phyloP scores from a whole-genome alignment of 176 grass and related monocot genomes.

The Oryza rufipogon region DNA sequence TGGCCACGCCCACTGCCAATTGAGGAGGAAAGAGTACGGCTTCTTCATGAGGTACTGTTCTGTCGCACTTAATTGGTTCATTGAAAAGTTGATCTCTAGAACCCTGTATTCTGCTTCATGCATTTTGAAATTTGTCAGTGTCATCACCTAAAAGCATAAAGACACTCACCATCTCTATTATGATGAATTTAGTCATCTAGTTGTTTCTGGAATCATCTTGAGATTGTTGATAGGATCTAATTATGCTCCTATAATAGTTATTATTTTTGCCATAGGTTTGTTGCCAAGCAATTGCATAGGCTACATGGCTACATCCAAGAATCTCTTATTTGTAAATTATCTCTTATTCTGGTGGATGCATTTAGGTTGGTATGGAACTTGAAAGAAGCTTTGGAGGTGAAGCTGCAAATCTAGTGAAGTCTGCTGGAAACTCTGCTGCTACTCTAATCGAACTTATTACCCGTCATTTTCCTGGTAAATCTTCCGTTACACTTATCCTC shows the following conservation, averaged over 20 bases:
- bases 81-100: not conserved
- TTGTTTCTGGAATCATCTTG: slow-evolving; percentile 15
- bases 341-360: slow-evolving; percentile 12
- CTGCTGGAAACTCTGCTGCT: slow-evolving; percentile 40
- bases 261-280: not conserved
- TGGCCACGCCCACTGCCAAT: slow-evolving; percentile 89
- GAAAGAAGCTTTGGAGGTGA: slow-evolving; percentile 77
- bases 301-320: not conserved
- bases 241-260: not conserved
- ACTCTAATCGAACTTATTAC: slow-evolving; percentile 18
- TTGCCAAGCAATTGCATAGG: not conserved
- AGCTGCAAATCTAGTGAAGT: slow-evolving; percentile 86
- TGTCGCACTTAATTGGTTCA: not conserved
- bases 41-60: slow-evolving; percentile 81
- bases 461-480: slow-evolving; percentile 89
- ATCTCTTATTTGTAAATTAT: slow-evolving; percentile 9
- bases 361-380: slow-evolving; percentile 79
- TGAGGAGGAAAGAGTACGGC: slow-evolving; percentile 87
- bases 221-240: not conserved
- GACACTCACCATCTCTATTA: not conserved
- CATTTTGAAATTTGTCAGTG: not conserved
- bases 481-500: not conserved
- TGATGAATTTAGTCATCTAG: not conserved
- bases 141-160: not conserved
- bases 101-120: not conserved